Evolutionary conservation across 2,329 filamentous ascomycete genomes (phyloP).

Genomic region (Sclerotinia subarctica): DNA sequence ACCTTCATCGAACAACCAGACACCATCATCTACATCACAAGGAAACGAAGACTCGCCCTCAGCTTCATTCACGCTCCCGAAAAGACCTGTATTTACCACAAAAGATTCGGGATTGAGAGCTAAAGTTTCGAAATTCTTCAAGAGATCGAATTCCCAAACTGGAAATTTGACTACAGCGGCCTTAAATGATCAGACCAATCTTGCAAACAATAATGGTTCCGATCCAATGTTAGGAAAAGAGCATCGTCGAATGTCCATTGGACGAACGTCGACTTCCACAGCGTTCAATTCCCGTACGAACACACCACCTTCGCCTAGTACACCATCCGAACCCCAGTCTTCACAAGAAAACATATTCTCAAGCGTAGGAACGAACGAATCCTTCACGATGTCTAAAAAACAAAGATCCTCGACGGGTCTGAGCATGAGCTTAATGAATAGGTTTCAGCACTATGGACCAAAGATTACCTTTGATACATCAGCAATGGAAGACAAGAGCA

Average conservation of each 20-base stretch:
- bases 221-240: conserved; percentile 26
- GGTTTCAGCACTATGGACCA: conserved; percentile 23
- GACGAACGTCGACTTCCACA: conserved; percentile 29
- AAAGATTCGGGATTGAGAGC: conserved; percentile 24
- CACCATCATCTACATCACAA: conserved; percentile 1
- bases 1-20: conserved; percentile 12
- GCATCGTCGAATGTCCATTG: conserved; percentile 24
- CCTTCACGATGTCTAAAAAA: conserved; percentile 46
- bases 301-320: conserved; percentile 48
- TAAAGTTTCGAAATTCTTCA: conserved; percentile 30
- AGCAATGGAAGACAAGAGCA: conserved; percentile 21
- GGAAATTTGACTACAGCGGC: conserved; percentile 13
- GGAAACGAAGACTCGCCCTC: background rate
- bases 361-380: conserved; percentile 29
- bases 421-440: conserved; percentile 28
- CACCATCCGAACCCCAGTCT: conserved; percentile 31
- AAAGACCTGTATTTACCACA: conserved; percentile 21
- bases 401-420: conserved; percentile 43
- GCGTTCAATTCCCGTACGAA: conserved; percentile 29
- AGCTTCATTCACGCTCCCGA: conserved; percentile 12
- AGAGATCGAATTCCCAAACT: conserved; percentile 25
- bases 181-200: conserved; percentile 17
- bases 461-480: conserved; percentile 27
- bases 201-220: conserved; percentile 24
- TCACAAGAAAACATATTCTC: conserved; percentile 16